phyloP scores from a whole-genome alignment of 2,329 filamentous ascomycete species.

The Colletotrichum karsti region DNA sequence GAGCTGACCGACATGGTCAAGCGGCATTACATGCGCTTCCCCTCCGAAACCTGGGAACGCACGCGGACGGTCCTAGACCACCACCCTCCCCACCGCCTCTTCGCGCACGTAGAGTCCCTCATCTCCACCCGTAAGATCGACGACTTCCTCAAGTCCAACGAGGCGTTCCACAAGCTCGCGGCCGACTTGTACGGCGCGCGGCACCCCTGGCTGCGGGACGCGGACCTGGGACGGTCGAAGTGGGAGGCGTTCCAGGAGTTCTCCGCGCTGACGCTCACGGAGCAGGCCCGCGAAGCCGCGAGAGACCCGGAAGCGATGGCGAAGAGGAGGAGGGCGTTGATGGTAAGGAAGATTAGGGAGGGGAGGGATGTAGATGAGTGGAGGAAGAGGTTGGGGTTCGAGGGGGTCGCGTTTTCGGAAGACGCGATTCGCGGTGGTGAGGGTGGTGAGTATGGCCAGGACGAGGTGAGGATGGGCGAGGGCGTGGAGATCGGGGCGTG shows the following conservation, averaged over 20 bases:
- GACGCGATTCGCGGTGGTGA: not conserved
- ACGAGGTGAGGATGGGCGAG: not conserved
- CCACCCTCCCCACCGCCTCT: constrained; percentile 11
- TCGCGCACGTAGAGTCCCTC: constrained; percentile 23
- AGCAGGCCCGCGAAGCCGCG: not conserved
- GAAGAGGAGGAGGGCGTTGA: not conserved
- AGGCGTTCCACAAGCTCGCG: constrained; percentile 2
- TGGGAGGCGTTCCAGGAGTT: constrained; percentile 12
- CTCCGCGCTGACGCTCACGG: not conserved
- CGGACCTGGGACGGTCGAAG: constrained; percentile 19
- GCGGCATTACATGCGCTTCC: constrained; percentile 12
- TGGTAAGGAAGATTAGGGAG: constrained; percentile 11
- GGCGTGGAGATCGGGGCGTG: constrained; percentile 1
- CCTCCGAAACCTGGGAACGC: constrained; percentile 6
- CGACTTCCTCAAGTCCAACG: not conserved
- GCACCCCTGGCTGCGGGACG: constrained; percentile 20
- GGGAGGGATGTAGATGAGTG: not conserved
- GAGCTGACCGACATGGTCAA: constrained; percentile 16
- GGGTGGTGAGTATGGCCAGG: not conserved
- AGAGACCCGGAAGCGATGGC: not conserved
- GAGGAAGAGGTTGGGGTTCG: constrained; percentile 7
- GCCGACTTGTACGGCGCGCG: constrained; percentile 16
- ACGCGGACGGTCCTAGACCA: not conserved
- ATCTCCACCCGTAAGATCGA: constrained; percentile 14
- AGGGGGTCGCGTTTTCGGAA: not conserved